Evolutionary conservation across 257 asterid species (phyloP), one percentile per base, ranked within the genome.

Genomic region (Cruciata laevipes): DNA sequence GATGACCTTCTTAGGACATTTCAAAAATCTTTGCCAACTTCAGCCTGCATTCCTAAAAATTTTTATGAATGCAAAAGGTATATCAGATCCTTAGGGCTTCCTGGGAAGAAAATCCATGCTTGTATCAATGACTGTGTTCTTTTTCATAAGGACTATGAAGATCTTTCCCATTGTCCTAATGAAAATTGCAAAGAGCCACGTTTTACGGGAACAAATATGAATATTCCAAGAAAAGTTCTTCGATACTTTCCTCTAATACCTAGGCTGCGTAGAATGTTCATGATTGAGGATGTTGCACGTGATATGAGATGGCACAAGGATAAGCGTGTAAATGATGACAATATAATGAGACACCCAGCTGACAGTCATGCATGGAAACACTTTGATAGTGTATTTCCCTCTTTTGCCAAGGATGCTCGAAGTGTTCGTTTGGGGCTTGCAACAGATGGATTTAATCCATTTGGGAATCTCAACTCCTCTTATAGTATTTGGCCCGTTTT

Each of bases 301-400:
- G 65, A 61, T n/a, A 61, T 61, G 42, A 5, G 44, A 20, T 61
- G 65, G 44, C 65, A 30, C 21, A 61, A 61, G 7, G 65, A 61
- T 13, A 61, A 61, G 24, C 7, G 44, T 30, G 65, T 32, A 1
- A 3, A 31, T 61, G 42, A 30, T 61, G 11, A 4, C 2, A 59
- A 59, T 30, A 4, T 59, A 14, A 24, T 59, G 38, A 25, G 64
- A 5, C 64, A 59, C 16, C 64, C 35, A 24, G 38, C 10, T 2
- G 42, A 37, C 6, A 4, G 42, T 37, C 42, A 37, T 5, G 7
- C 42, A 37, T 37, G 42, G 42, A 37, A 37, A 37, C 42, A 37
- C 42, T 37, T 37, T 37, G 42, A 37, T 37, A 37, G 42, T 37
- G 8, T 2, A 8, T 37, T 4, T 37, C 42, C 42, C 42, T 4